phyloP scores from a whole-genome alignment of 2,329 filamentous ascomycete species.

The Leptosphaerulina australis region DNA sequence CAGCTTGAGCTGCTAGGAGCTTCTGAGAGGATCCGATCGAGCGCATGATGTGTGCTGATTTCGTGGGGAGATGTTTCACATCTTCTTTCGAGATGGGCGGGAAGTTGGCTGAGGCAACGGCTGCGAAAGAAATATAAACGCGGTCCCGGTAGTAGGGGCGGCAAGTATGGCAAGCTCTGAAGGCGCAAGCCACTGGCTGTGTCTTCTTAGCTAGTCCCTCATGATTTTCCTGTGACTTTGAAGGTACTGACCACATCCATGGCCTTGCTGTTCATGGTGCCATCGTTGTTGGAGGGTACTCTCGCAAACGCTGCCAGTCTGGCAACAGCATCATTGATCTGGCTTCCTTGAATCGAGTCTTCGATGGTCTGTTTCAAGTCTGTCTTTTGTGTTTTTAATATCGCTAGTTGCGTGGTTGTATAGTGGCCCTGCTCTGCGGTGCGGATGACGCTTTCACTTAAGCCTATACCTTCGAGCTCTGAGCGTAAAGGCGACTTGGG shows the following conservation, averaged over 20 bases:
- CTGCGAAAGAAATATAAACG: slow-evolving; percentile 53
- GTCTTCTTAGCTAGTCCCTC: neutral
- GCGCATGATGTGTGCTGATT: slow-evolving; percentile 44
- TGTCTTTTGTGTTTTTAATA: slow-evolving; percentile 41
- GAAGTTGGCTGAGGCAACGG: slow-evolving; percentile 49
- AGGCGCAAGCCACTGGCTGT: slow-evolving; percentile 44
- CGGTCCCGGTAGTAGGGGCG: slow-evolving; percentile 58
- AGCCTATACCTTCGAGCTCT: slow-evolving; percentile 36
- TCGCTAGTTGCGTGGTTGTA: slow-evolving; percentile 38
- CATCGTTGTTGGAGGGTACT: slow-evolving; percentile 28
- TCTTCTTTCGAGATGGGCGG: slow-evolving; percentile 43
- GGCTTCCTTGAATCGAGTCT: slow-evolving; percentile 25
- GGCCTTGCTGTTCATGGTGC: slow-evolving; percentile 22
- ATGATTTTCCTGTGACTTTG: neutral
- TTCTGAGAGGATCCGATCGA: slow-evolving; percentile 35
- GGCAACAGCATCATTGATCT: slow-evolving; percentile 27
- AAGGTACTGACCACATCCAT: slow-evolving; percentile 23
- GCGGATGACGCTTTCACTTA: slow-evolving; percentile 45
- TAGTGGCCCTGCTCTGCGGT: slow-evolving; percentile 44
- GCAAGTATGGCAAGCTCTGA: slow-evolving; percentile 57
- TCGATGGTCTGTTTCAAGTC: slow-evolving; percentile 38
- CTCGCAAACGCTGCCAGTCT: slow-evolving; percentile 21
- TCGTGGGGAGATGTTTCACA: slow-evolving; percentile 40
- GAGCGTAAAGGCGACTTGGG: slow-evolving; percentile 31
- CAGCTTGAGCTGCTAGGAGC: neutral